phyloP scores from a whole-genome alignment of 129 eudicot genomes.

The Rutidosis leptorrhynchoides region DNA sequence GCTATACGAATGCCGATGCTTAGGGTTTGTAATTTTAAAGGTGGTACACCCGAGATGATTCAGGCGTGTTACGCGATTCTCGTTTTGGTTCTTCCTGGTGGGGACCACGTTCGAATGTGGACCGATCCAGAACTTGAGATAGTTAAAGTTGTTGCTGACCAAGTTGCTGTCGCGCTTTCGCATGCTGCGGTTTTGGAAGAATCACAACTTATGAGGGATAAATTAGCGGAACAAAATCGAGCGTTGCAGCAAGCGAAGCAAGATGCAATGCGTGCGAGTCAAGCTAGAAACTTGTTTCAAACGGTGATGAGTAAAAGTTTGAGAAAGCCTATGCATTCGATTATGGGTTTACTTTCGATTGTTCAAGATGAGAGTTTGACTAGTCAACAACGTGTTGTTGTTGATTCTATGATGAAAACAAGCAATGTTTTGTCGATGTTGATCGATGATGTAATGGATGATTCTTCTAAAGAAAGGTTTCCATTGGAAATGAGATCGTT shows the following conservation, averaged over 20 bases:
- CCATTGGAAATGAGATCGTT: slow-evolving; percentile 51
- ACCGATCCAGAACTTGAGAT: slow-evolving; percentile 55
- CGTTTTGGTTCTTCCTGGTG: slow-evolving; percentile 60
- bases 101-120: slow-evolving; percentile 47
- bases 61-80: slow-evolving; percentile 60
- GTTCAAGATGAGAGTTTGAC: slow-evolving; percentile 46
- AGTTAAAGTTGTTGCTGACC: slow-evolving; percentile 65
- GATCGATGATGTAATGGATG: slow-evolving; percentile 59
- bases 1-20: slow-evolving; percentile 81
- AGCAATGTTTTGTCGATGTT: slow-evolving; percentile 54
- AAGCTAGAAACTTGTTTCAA: slow-evolving; percentile 57
- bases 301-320: slow-evolving; percentile 62
- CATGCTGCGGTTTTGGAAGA: slow-evolving; percentile 80
- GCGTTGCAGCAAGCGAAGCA: slow-evolving; percentile 54
- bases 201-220: slow-evolving; percentile 63
- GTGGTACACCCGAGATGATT: slow-evolving; percentile 64
- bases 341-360: slow-evolving; percentile 60
- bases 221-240: slow-evolving; percentile 53
- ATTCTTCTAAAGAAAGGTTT: slow-evolving; percentile 50
- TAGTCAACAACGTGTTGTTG: slow-evolving; percentile 39
- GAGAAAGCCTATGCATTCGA: slow-evolving; percentile 70
- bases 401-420: slow-evolving; percentile 51
- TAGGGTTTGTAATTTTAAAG: slow-evolving; percentile 56
- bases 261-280: slow-evolving; percentile 65
- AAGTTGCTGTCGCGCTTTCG: slow-evolving; percentile 76